phyloP scores from a whole-genome alignment of 1,139 yeast genomes.

The Hyphopichia burtonii region DNA sequence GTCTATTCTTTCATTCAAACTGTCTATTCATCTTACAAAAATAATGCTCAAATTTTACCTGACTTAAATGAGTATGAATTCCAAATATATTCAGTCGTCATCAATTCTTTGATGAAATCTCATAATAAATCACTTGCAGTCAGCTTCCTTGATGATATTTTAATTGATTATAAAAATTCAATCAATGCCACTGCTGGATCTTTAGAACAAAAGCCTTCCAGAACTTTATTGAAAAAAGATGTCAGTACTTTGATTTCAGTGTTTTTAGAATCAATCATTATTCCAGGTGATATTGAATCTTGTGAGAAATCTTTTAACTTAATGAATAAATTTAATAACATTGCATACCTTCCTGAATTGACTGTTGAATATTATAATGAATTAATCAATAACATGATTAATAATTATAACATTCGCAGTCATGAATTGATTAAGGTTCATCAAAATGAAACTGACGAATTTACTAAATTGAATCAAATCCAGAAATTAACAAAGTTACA shows the following conservation, averaged over 20 bases:
- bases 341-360: slow-evolving; percentile 40
- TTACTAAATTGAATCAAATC: slow-evolving; percentile 8
- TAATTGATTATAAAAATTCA: slow-evolving; percentile 26
- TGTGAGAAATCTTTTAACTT: slow-evolving; percentile 26
- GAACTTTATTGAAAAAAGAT: slow-evolving; percentile 18
- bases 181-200: slow-evolving; percentile 7
- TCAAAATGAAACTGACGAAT: slow-evolving; percentile 8
- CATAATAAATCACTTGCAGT: slow-evolving; percentile 52
- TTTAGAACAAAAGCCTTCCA: background rate
- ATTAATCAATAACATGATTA: slow-evolving; percentile 26
- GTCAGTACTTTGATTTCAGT: slow-evolving; percentile 32
- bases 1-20: slow-evolving; percentile 28
- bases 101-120: slow-evolving; percentile 51
- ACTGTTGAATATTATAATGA: slow-evolving; percentile 30
- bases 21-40: slow-evolving; percentile 24
- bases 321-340: slow-evolving; percentile 27
- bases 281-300: slow-evolving; percentile 8
- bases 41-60: background rate
- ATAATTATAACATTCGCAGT: slow-evolving; percentile 19
- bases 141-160: slow-evolving; percentile 50
- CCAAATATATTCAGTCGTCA: slow-evolving; percentile 47
- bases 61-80: slow-evolving; percentile 30
- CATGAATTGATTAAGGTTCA: slow-evolving; percentile 4
- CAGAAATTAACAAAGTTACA: slow-evolving; percentile 1
- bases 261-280: slow-evolving; percentile 27